phyloP scores from a whole-genome alignment of 2,329 filamentous ascomycete genomes.

The Aspergillus sp. region DNA sequence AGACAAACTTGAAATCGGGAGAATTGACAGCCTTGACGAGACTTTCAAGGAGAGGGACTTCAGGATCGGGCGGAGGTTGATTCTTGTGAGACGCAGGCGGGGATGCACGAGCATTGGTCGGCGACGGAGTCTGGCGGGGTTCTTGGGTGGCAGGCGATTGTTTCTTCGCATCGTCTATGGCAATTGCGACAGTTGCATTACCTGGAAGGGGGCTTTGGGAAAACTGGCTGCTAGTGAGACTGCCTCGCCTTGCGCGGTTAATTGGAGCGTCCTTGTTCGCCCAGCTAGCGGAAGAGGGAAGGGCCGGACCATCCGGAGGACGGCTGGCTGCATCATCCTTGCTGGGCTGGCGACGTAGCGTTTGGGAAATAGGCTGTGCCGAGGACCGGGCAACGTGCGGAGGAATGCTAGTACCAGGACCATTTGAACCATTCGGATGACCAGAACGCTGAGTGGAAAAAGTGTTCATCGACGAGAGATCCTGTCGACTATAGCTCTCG shows the following conservation, averaged over 20 bases:
- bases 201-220: conserved; percentile 68
- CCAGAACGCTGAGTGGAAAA: conserved; percentile 69
- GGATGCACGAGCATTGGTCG: conserved; percentile 14
- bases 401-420: conserved; percentile 20
- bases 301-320: conserved; percentile 70
- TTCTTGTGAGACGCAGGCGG: conserved; percentile 10
- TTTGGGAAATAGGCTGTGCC: conserved; percentile 45
- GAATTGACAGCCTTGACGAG: conserved; percentile 42
- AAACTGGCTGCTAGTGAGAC: conserved; percentile 71
- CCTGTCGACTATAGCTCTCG: conserved; percentile 90
- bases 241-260: conserved; percentile 59
- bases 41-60: conserved; percentile 29
- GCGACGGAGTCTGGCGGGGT: conserved; percentile 18
- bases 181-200: conserved; percentile 36
- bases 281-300: conserved; percentile 92
- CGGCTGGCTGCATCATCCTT: conserved; percentile 59
- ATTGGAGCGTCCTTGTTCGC: conserved; percentile 60
- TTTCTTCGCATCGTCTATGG: conserved; percentile 29
- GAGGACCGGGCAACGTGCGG: conserved; percentile 39
- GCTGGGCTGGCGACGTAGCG: conserved; percentile 67
- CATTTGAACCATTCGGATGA: conserved; percentile 34
- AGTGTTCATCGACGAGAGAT: conserved; percentile 89
- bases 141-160: conserved; percentile 18
- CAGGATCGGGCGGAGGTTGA: conserved; percentile 13
- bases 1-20: conserved; percentile 46